These are phyloP conservation scores for Allantophomopsis lycopodina DNA, from an alignment of 2,329 filamentous ascomycete species.

Conservation along the genomic window DNA sequence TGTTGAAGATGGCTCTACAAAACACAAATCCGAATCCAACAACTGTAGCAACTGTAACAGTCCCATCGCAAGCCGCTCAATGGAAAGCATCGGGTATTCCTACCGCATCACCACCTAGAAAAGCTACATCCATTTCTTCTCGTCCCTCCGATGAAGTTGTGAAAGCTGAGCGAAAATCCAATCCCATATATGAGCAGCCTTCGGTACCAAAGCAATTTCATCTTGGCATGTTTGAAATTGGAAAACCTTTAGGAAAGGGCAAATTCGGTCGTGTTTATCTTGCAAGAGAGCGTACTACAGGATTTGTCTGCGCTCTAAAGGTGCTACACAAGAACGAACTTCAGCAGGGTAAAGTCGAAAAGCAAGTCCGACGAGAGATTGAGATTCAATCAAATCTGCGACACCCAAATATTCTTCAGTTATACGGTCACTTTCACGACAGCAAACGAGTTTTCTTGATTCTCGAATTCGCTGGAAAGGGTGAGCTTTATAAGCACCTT, in stretches of 20 bases:
- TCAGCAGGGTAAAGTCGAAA: slow-evolving; percentile 53
- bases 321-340: slow-evolving; percentile 62
- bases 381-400: slow-evolving; percentile 63
- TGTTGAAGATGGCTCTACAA: slow-evolving; percentile 77
- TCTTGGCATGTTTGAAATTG: slow-evolving; percentile 65
- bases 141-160: slow-evolving; percentile 33
- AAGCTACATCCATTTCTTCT: slow-evolving; percentile 28
- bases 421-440: slow-evolving; percentile 64
- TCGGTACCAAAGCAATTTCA: slow-evolving; percentile 49
- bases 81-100: slow-evolving; percentile 28
- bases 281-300: slow-evolving; percentile 51
- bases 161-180: slow-evolving; percentile 34
- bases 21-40: slow-evolving; percentile 55
- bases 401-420: slow-evolving; percentile 56
- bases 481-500: slow-evolving; percentile 62
- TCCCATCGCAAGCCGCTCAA: slow-evolving; percentile 53
- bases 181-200: slow-evolving; percentile 42
- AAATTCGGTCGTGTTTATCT: slow-evolving; percentile 65
- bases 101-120: slow-evolving; percentile 36
- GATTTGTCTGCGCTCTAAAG: slow-evolving; percentile 60
- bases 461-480: slow-evolving; percentile 58
- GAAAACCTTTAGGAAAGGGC: slow-evolving; percentile 58
- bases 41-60: slow-evolving; percentile 49
- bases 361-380: slow-evolving; percentile 60
- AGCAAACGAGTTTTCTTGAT: slow-evolving; percentile 62